Conservation (phyloP, 805 yeast genomes). For the Hanseniaspora pseudoguilliermondii region DNA sequence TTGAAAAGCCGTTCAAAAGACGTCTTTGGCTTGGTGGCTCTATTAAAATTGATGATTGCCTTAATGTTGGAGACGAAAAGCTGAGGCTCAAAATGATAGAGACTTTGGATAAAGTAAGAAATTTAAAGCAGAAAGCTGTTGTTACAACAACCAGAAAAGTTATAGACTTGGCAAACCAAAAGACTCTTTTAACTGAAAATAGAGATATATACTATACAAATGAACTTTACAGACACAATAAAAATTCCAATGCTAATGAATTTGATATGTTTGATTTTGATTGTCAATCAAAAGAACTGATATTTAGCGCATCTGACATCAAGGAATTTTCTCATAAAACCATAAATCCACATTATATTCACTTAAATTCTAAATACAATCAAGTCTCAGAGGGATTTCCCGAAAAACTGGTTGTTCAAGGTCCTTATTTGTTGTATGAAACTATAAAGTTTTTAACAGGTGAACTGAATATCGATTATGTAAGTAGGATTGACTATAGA, state of each 20-base stretch:
- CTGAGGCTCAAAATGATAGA: not conserved
- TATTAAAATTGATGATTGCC: not conserved
- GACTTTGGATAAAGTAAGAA: not conserved
- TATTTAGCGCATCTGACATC: not conserved
- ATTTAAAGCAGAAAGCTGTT: not conserved
- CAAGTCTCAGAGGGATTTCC: not conserved
- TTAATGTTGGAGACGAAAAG: not conserved
- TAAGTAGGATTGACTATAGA: not conserved
- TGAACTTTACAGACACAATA: not conserved
- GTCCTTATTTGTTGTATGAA: not conserved
- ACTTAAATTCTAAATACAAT: not conserved
- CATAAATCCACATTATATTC: conserved; percentile 5
- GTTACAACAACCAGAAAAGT: not conserved
- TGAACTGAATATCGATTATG: not conserved
- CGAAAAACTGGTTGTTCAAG: conserved; percentile 6
- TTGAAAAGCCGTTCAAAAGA: not conserved
- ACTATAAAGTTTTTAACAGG: not conserved
- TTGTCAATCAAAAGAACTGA: not conserved
- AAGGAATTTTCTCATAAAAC: not conserved
- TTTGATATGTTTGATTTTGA: not conserved
- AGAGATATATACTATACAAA: conserved; percentile 7
- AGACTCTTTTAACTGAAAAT: not conserved
- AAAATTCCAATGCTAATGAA: not conserved
- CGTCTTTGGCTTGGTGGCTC: conserved; percentile 10
- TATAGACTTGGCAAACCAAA: too few species aligned